Base-by-base conservation (phyloP, 1,139 yeast species). In the Kluyveromyces marxianus region DNA sequence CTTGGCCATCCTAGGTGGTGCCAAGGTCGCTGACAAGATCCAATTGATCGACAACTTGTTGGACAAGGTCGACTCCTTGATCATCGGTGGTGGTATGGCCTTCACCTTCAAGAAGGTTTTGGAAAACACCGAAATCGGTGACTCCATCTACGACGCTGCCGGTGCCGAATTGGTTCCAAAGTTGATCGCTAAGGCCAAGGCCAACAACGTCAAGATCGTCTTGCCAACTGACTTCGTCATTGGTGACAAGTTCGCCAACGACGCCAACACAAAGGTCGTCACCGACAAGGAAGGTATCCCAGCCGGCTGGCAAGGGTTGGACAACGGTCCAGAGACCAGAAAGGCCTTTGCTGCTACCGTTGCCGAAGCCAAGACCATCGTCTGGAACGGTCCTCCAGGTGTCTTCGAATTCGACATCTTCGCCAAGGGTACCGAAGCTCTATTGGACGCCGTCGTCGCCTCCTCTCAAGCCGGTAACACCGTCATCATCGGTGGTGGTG, bases 341-440 rank as follows among this genome's bases (percentile, higher is more conserved):
- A 76, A 80, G 70, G 76, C 83, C 60, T 90, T 85, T 68, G 76
- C 81, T 56, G 79, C 72, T 52, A 83, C 95, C 54, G 87, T 90
- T 58, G 83, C 84, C 56, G 77, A 83, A 73, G 94, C 97, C 59
- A 88, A 89, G 81, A 92, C 97, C 64, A 90, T 90, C 65, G 90
- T 90, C 65, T 90, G 97, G 97, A 90, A 90, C 76, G 97, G 97
- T 68, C 97, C 97, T 54, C 96, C 97, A 70, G 97, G 97, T 77
- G 97, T 90, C 62, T 90, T 90, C 68, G 97, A 90, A 76, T 89
- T 90, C 66, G 96, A 87, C 55, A 77, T 77, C 65, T 90, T 90
- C 67, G 83, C 96, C 58, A 71, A 71, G 51, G 97, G 97, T 73
- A 90, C 97, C 67, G 85, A 88, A 76, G 70, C 87, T 50, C 74